Evolutionary conservation across 2,329 filamentous ascomycete species (phyloP), one percentile per base, ranked within the genome.

Genomic region (Stagonosporopsis vannaccii): DNA sequence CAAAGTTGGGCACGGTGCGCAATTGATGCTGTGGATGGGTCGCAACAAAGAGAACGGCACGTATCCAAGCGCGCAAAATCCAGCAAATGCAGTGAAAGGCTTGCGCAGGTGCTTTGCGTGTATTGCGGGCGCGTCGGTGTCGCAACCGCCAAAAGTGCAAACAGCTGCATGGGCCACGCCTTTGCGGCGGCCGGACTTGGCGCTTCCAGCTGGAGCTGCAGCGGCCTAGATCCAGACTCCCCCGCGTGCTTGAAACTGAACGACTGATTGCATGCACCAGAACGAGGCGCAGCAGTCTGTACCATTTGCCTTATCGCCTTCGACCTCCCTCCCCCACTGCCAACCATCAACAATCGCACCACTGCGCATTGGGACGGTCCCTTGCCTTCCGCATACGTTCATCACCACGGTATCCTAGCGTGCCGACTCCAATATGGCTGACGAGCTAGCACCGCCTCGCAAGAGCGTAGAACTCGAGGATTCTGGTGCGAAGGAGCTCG

Each of bases 401-500:
- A 46, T 19, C 42, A 39, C 17, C 36, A 3, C 19, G 1, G 2
- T 19, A 39, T 9, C 17, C 33, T 13, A 11, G 19, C 13, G 25
- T 19, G n/a, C 12, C 25, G 4, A 23, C 25, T 25, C 23, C 51
- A 59, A 65, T 69, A 78, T 78, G 76, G 53, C 67, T 47, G 66
- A 80, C 68, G 73, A 76, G 58, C 77, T 86, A 61, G 77, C 83
- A 66, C 82, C 82, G 59, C 84, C 84, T 47, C 77, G 78, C 61
- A 84, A 83, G 72, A 83, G 82, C 63, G 78, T 80, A 23, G 83
- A 84, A 74, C 71, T 83, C 41, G 78, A 85, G 67, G 84, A 86
- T 63, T 72, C 83, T 25, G 84, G 84, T 65, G 83, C 84, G 63
- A 81, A 81, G 69, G 82, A 85, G 61, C 77, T 82, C 60, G 78